Conservation (phyloP, 805 yeast genomes). For the Spathaspora boniae region DNA sequence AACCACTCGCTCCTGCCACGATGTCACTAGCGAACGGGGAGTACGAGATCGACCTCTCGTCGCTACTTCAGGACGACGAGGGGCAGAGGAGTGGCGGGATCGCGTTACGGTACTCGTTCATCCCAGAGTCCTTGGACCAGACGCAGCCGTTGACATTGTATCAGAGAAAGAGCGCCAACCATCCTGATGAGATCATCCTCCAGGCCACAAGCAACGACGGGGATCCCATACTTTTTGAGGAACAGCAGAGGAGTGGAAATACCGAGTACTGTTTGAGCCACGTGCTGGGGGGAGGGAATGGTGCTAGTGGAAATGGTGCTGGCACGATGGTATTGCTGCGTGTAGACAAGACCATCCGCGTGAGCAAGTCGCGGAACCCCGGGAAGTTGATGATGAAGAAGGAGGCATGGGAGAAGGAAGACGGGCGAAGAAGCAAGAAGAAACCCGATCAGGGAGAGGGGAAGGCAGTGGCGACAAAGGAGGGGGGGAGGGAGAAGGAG, state of each 20-base stretch:
- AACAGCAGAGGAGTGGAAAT: conserved; percentile 16
- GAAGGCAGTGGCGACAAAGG: conserved; percentile 8
- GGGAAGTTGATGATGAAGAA: conserved; percentile 24
- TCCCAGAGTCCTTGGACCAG: conserved; percentile 41
- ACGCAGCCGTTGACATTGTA: conserved; percentile 28
- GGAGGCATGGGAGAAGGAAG: conserved; percentile 18
- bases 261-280: conserved; percentile 30
- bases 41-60: conserved; percentile 37
- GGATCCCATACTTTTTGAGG: conserved; percentile 34
- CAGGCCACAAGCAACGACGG: conserved; percentile 14
- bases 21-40: conserved; percentile 42
- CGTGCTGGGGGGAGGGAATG: too few relatives aligned
- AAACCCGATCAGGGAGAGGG: not conserved
- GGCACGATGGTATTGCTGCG: conserved; percentile 21
- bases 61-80: conserved; percentile 11
- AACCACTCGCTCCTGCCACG: too few relatives aligned
- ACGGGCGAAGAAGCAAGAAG: too few relatives aligned
- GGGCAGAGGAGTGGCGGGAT: conserved; percentile 6
- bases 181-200: conserved; percentile 28
- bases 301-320: conserved; percentile 9
- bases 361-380: conserved; percentile 36
- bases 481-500: conserved; percentile 1
- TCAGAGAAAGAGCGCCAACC: conserved; percentile 27
- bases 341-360: conserved; percentile 30
- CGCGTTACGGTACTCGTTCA: conserved; percentile 38